Base-by-base conservation (phyloP, 495 filamentous ascomycete genomes). In the Opeltia flavorubescens region DNA sequence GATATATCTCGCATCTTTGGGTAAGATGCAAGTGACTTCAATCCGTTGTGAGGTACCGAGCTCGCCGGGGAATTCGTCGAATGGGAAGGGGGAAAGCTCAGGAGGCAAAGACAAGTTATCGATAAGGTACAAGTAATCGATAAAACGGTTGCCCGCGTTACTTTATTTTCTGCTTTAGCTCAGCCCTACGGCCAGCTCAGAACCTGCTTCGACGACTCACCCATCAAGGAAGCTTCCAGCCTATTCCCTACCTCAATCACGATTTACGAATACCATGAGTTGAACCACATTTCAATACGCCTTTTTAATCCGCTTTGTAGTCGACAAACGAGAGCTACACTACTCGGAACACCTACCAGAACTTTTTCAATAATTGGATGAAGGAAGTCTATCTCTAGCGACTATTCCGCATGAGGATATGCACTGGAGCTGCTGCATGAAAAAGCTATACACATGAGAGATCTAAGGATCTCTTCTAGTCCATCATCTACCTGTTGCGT, bases 351-450 rank as follows among this genome's bases (percentile, higher is more conserved):
- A n/a, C n/a, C n/a, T n/a, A 36, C 34, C 34, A 17, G 12, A 12
- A 18, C 6, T 17, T 12, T 17, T 18, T 6, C 34, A 2, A 36
- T 18, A 36, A 36, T 36, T 26, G 40, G 23, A 2, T 33, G 9
- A 15, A 9, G 9, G 30, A 33, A 33, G 30, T 33, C 30, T 8
- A 9, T 9, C 30, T 33, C 30, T 8, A 33, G 30, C 8, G 8
- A 33, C 30, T 33, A 33, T 8, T 33, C 30, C 8, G 30, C 21
- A 5, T 41, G 25, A 17, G 38, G 11, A 17, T 13, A 31, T 25
- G n/a, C 43, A 15, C 11, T 48, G 20, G 49, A 51, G 49, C 52
- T 55, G 52, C 51, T 46, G 52, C 52, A 55, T 55, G 52, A 35
- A 18, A 40, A 31, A 11, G 18, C 4, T 13, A 39, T 28, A 39